Evolutionary conservation across 352 stramenopile species (phyloP).

Genomic region (Phytopythium boreale): DNA sequence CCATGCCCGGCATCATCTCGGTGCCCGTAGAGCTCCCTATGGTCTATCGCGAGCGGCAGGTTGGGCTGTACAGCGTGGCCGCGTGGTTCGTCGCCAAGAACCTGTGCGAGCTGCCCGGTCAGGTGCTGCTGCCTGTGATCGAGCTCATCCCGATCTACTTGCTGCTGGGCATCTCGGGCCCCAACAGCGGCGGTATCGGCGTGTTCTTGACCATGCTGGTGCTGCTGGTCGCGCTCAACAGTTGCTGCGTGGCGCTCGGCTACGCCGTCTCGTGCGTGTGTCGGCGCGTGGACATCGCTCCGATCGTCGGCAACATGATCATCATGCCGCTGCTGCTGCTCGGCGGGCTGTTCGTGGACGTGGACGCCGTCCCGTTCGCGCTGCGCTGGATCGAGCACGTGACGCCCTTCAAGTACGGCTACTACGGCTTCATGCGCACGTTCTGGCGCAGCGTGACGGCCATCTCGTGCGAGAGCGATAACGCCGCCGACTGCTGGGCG

Average conservation of each 20-base stretch:
- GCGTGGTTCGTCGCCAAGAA: constrained; percentile 60
- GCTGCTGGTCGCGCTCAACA: constrained; percentile 29
- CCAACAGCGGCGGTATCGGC: constrained; percentile 13
- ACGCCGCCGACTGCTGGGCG: constrained; percentile 18
- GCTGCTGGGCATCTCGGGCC: constrained; percentile 33
- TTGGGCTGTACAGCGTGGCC: constrained; percentile 37
- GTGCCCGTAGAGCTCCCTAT: constrained; percentile 54
- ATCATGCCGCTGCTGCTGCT: constrained; percentile 48
- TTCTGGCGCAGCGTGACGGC: constrained; percentile 32
- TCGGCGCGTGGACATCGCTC: constrained; percentile 35
- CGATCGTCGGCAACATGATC: constrained; percentile 39
- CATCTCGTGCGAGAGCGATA: constrained; percentile 21
- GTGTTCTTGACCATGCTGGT: constrained; percentile 29
- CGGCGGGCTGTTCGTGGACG: constrained; percentile 43
- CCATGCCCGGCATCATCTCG: constrained; percentile 37
- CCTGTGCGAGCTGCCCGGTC: constrained; percentile 42
- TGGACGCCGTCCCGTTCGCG: constrained; percentile 27
- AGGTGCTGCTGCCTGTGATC: constrained; percentile 43
- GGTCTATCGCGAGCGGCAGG: constrained; percentile 41
- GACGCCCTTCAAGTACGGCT: constrained; percentile 49
- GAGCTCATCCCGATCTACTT: constrained; percentile 45
- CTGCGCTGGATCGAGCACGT: constrained; percentile 44
- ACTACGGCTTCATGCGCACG: constrained; percentile 33
- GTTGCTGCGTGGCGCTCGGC: constrained; percentile 30
- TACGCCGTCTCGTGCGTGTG: constrained; percentile 43